phyloP scores from a whole-genome alignment of 768 basidiomycete genomes.

The Pleurotus platypus region DNA sequence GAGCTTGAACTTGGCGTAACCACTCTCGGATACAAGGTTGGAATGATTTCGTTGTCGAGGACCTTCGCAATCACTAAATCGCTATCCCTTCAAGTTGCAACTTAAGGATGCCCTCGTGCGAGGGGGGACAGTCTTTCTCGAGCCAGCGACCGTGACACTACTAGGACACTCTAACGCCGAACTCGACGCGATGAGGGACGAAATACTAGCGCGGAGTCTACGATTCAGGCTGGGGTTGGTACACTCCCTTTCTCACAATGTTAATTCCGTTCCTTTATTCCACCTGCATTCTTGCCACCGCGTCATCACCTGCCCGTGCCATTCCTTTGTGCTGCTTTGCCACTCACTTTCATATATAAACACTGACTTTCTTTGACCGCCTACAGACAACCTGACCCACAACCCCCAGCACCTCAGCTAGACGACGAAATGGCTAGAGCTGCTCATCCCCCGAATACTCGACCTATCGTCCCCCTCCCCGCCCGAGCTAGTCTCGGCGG shows the following conservation, averaged over 20 bases:
- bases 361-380: conserved; percentile 11
- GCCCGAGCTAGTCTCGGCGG: conserved; percentile 1
- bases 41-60: neutral
- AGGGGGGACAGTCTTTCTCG: conserved; percentile 72
- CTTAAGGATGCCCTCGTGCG: conserved; percentile 67
- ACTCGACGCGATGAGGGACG: conserved; percentile 52
- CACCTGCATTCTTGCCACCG: conserved; percentile 13
- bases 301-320: conserved; percentile 19
- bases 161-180: conserved; percentile 65
- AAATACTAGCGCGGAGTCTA: conserved; percentile 60
- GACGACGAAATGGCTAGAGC: conserved; percentile 9
- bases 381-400: conserved; percentile 19
- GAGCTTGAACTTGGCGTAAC: conserved; percentile 72
- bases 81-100: conserved; percentile 37
- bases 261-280: neutral
- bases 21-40: conserved; percentile 79
- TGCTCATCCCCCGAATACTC: neutral
- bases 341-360: neutral
- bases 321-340: conserved; percentile 4
- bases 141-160: conserved; percentile 60
- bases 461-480: conserved; percentile 4
- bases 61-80: neutral
- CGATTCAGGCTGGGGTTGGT: conserved; percentile 66
- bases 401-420: conserved; percentile 11
- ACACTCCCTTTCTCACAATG: neutral